Percentiles rank a stretch among this genome's conserved stretches.
Evolutionary conservation across 495 filamentous ascomycete genomes (phyloP).

Genomic region (Cenococcum geophilum): DNA sequence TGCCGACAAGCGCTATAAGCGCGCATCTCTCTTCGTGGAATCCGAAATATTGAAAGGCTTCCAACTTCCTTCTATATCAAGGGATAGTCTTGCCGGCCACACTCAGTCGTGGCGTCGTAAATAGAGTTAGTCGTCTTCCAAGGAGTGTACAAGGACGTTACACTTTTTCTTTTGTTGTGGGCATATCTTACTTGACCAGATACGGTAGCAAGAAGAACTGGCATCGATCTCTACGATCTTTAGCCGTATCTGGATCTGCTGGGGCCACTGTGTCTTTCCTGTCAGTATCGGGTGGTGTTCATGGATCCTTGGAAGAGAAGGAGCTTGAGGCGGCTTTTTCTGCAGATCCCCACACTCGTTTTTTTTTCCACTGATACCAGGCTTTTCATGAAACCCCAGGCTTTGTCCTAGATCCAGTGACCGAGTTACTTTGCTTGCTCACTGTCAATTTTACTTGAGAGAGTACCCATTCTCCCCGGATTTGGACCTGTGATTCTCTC

Average conservation of each 20-base stretch:
- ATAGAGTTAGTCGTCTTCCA: slow-evolving; percentile 7
- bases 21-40: slow-evolving; percentile 72
- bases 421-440: no score
- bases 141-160: background rate
- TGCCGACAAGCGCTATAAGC: slow-evolving; percentile 71
- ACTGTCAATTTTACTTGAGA: slow-evolving; percentile 1
- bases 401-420: no score
- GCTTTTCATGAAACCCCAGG: no score
- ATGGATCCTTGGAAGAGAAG: no score
- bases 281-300: background rate
- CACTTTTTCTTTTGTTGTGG: slow-evolving; percentile 2
- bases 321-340: no score
- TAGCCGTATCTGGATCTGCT: background rate
- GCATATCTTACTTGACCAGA: slow-evolving; percentile 5
- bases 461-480: background rate
- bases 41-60: slow-evolving; percentile 57
- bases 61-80: slow-evolving; percentile 32
- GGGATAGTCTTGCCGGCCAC: slow-evolving; percentile 29
- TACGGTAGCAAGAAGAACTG: background rate
- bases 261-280: background rate
- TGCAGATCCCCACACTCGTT: no score
- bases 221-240: background rate
- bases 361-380: no score
- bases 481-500: background rate
- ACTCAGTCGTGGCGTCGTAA: slow-evolving; percentile 30